Evolutionary conservation across 345 rosid genomes (phyloP).

Genomic region (Lepidium didymum): DNA sequence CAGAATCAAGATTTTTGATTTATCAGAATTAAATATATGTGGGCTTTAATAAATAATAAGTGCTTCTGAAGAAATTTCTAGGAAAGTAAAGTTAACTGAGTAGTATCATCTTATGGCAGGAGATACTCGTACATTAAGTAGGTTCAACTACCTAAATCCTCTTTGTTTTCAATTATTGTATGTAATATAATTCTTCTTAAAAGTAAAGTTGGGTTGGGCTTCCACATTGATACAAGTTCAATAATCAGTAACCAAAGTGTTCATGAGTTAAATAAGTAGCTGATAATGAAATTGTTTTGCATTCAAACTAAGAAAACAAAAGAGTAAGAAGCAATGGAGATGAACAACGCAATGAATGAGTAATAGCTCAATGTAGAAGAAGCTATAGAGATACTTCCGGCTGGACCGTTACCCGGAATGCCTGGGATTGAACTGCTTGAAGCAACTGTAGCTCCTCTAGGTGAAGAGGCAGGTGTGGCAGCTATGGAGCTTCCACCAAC

Average conservation of each 20-base stretch:
- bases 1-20: neutral
- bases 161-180: neutral
- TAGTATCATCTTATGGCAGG: neutral
- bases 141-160: conserved; percentile 3
- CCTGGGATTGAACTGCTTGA: conserved; percentile 56
- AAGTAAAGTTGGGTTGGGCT: neutral
- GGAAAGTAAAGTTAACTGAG: conserved; percentile 1
- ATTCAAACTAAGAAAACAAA: conserved; percentile 17
- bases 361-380: conserved; percentile 27
- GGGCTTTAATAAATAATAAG: neutral
- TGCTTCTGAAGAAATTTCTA: conserved; percentile 7
- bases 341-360: neutral
- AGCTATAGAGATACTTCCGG: conserved; percentile 47
- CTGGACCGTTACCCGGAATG: conserved; percentile 49
- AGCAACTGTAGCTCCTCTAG: conserved; percentile 45
- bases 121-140: conserved; percentile 15
- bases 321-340: conserved; percentile 16
- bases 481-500: conserved; percentile 25
- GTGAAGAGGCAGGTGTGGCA: conserved; percentile 22
- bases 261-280: neutral
- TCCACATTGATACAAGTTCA: neutral
- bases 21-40: neutral
- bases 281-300: neutral
- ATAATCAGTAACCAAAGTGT: neutral
- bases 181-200: too few relatives aligned